These are phyloP conservation scores for Graphilbum fragrans DNA, from an alignment of 2,329 filamentous ascomycete species.

Conservation along the genomic window DNA sequence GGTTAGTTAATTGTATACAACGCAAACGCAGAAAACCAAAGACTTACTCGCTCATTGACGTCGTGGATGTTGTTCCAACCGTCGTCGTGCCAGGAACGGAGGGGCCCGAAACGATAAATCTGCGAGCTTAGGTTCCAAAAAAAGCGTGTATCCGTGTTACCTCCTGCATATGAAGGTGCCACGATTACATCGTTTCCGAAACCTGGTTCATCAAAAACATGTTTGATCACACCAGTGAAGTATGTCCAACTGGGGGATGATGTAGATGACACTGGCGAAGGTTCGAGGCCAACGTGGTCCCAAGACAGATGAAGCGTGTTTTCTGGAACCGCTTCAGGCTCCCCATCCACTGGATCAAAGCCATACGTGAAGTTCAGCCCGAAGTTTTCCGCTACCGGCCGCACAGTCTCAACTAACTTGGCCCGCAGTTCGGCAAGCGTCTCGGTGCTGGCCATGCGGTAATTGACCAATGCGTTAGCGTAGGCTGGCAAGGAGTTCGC, in stretches of 20 bases:
- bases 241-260: not conserved
- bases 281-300: not conserved
- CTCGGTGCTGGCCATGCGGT: conserved; percentile 43
- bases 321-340: not conserved
- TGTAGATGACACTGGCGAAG: not conserved
- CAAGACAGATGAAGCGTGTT: not conserved
- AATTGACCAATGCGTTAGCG: conserved; percentile 43
- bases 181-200: conserved; percentile 35
- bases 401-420: not conserved
- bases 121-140: conserved; percentile 32
- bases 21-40: conserved; percentile 3
- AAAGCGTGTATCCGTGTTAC: conserved; percentile 34
- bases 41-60: conserved; percentile 23
- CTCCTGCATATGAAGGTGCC: conserved; percentile 34
- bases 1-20: too few species aligned
- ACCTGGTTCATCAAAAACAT: conserved; percentile 1
- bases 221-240: not conserved
- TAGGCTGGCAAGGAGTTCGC: conserved; percentile 54
- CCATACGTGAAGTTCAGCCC: not conserved
- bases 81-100: conserved; percentile 21
- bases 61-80: conserved; percentile 22
- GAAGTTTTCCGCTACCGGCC: not conserved
- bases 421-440: not conserved
- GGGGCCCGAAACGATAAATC: conserved; percentile 36
- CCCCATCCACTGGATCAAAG: not conserved